Evolutionary conservation across 495 filamentous ascomycete genomes (phyloP), one percentile per base, ranked within the genome.

Genomic region (Daldinia bambusicola): DNA sequence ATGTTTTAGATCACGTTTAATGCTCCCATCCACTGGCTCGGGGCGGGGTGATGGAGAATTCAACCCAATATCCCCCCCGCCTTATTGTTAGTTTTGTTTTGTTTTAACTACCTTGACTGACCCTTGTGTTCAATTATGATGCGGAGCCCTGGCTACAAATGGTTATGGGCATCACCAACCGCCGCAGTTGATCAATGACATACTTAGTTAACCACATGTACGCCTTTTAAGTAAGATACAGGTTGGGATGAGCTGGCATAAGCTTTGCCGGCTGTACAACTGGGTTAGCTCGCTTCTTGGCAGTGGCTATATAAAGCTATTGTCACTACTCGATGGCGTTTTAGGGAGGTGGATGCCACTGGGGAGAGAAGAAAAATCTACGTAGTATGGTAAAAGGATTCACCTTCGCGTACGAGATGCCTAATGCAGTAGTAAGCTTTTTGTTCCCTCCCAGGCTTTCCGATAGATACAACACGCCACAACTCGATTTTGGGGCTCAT

Each of bases 371-470:
- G 3, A 1, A 26, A 26, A 26, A 26, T 26, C 26, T 26, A 26
- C 26, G 26, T 26, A 43, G 45, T 63, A 31, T 61, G 48, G 64
- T 72, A 57, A 61, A 51, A 66, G 66, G 56, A 69, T 69, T 69
- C 32, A n/a, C 18, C 12, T 66, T 56, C 13, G 32, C 59, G 57
- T 61, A 43, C 26, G 57, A 59, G 48, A 45, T 63, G 36, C 64
- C 64, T 36, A 61, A 57, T 61, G 61, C 64, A 69, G 66, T 63
- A 73, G 70, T 73, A 69, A 69, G 65, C 70, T 55, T 50, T 63
- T 40, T 40, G 14, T 48, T 65, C 40, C 37, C 66, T 66, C 63
- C 57, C 48, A 69, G 16, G 14, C 45, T 50, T 62, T 32, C 37
- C 56, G 65, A 69, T 66, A 41, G 66, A 63, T 65, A 69, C 64